Evolutionary conservation across 2,329 filamentous ascomycete species (phyloP).

Genomic region (Scytalidium lignicola): DNA sequence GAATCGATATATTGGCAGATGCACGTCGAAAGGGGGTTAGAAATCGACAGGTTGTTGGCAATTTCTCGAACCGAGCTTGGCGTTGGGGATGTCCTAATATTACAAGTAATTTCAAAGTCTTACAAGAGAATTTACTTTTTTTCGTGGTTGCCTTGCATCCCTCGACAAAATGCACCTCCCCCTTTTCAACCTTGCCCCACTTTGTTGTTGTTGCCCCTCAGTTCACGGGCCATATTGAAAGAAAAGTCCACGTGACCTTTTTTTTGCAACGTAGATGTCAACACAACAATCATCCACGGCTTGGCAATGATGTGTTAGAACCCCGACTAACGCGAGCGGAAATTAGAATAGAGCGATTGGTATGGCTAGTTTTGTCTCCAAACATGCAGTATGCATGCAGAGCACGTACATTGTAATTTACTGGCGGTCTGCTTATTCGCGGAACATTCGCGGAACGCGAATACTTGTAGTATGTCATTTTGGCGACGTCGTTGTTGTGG

Average conservation of each 20-base stretch:
- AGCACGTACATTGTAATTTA: neutral
- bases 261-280: neutral
- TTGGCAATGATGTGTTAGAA: neutral
- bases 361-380: neutral
- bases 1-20: no score
- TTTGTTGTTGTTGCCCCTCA: neutral
- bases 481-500: neutral
- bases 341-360: neutral
- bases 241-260: neutral
- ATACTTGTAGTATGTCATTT: neutral
- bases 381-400: neutral
- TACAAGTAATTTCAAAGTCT: no score
- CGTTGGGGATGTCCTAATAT: no score
- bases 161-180: no score
- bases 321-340: neutral
- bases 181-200: neutral
- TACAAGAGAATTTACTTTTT: neutral
- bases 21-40: no score
- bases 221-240: neutral
- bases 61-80: no score
- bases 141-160: neutral
- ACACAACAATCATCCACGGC: neutral
- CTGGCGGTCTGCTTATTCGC: neutral
- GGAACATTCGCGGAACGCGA: neutral
- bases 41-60: no score